Evolutionary conservation across 148 eudicot species (phyloP), one percentile per base, ranked within the genome.

Genomic region (Fagopyrum esculentum): DNA sequence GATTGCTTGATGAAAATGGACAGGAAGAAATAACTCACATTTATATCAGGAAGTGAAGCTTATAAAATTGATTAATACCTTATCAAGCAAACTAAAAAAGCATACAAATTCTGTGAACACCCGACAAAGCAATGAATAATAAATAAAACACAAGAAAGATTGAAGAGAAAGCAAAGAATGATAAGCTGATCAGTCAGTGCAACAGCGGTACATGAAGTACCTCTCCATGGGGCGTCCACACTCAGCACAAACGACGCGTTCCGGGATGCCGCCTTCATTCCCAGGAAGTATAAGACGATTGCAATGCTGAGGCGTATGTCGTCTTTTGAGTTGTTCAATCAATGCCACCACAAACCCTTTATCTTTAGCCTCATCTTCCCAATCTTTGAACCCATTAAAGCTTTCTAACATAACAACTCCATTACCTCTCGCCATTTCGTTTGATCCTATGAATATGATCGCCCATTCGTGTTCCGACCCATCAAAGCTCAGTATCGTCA

Each of bases 161-260:
- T 26, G 3, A 72, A 22, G 29, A n/a, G n/a, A 72, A 69, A 15
- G 7, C 51, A 45, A 11, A 69, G 29, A 16, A 72, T 13, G 17
- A 35, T 15, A 66, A 50, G 35, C 43, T 49, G 55, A n/a, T 81
- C 77, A 91, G 51, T 93, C 98, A 16, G 83, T 85, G 85, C 97
- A 93, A 80, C 98, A 93, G 6, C 97, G 94, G 47, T 91, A 93
- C 98, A 91, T 93, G 73, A 84, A 86, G 83, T 78, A 93, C 88
- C 87, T 91, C 87, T 93, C 97, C 97, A 93, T 93, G 2, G 90
- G 77, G 7, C 78, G 79, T 8, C 88, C 89, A 73, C 98, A 93
- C 82, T 93, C 95, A 0, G 97, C 89, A 77, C 98, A 93, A 0
- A 86, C 80, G 17, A 89, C 84, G 76, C 74, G 81, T 78, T 86